Conservation (phyloP, 352 stramenopile species). For the Pythium oligandrum region DNA sequence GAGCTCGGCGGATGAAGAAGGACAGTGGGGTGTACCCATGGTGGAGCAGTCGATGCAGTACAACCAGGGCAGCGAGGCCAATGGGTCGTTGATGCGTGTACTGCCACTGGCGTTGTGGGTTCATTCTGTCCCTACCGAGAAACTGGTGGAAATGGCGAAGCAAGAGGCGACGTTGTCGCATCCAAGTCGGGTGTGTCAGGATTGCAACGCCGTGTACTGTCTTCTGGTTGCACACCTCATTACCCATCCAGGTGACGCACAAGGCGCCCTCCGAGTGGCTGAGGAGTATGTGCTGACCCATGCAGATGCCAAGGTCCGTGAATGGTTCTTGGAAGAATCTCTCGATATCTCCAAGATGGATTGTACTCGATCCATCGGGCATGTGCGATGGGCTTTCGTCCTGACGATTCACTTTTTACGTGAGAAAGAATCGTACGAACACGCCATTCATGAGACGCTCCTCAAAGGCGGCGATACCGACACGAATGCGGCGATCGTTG, state of each 20-base stretch:
- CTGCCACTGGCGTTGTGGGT: constrained; percentile 40
- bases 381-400: constrained; percentile 48
- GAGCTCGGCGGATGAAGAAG: constrained; percentile 7
- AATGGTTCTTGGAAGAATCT: constrained; percentile 47
- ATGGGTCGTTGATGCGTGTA: constrained; percentile 53
- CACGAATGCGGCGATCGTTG: constrained; percentile 58
- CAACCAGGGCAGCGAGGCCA: constrained; percentile 36
- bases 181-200: constrained; percentile 44
- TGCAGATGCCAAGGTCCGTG: constrained; percentile 22
- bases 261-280: constrained; percentile 27
- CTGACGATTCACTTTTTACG: constrained; percentile 45
- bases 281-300: constrained; percentile 29
- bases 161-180: constrained; percentile 45
- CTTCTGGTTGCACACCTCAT: constrained; percentile 43
- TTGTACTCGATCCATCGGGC: constrained; percentile 28
- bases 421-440: constrained; percentile 30
- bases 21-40: constrained; percentile 22
- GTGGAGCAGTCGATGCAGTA: constrained; percentile 14
- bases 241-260: constrained; percentile 25
- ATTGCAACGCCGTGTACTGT: constrained; percentile 59
- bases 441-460: constrained; percentile 40
- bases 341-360: constrained; percentile 27
- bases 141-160: constrained; percentile 25
- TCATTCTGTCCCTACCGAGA: constrained; percentile 16
- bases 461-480: constrained; percentile 53